A percentile compares a stretch with the other conserved stretches of the same genome.
These are phyloP conservation scores for Apiotrichum laibachii DNA, from an alignment of 1,284 basidiomycete species.

Conservation along the genomic window DNA sequence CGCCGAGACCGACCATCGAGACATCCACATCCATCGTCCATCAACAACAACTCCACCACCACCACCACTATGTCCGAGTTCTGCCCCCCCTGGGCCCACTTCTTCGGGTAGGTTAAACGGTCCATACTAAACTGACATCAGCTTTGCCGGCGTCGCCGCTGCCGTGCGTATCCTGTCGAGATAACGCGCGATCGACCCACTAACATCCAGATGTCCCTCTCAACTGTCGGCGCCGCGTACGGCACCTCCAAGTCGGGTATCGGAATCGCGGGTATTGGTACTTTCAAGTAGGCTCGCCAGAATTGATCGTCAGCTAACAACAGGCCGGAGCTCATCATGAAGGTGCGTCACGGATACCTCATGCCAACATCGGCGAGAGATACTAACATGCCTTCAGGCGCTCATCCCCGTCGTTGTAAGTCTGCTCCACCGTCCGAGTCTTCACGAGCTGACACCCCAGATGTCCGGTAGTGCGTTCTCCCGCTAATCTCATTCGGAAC, in stretches of 20 bases:
- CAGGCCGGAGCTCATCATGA: conserved; percentile 96
- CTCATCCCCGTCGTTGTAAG: conserved; percentile 63
- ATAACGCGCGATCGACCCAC: neutral
- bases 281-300: conserved; percentile 58
- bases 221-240: conserved; percentile 86
- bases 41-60: too few relatives aligned
- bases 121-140: conserved; percentile 12
- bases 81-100: conserved; percentile 51
- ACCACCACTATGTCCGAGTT: conserved; percentile 41
- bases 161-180: conserved; percentile 24
- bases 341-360: conserved; percentile 57
- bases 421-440: neutral
- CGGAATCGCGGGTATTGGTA: conserved; percentile 92
- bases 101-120: conserved; percentile 45
- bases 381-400: conserved; percentile 6
- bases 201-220: conserved; percentile 46
- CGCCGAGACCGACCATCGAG: neutral
- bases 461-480: conserved; percentile 68
- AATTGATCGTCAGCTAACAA: neutral
- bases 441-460: conserved; percentile 15
- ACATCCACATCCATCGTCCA: too few relatives aligned
- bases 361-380: neutral
- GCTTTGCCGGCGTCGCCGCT: conserved; percentile 46
- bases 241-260: conserved; percentile 98
- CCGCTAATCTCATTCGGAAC: conserved; percentile 26